These are phyloP conservation scores for Claviceps capensis DNA, from an alignment of 2,329 filamentous ascomycete genomes.

Conservation along the genomic window DNA sequence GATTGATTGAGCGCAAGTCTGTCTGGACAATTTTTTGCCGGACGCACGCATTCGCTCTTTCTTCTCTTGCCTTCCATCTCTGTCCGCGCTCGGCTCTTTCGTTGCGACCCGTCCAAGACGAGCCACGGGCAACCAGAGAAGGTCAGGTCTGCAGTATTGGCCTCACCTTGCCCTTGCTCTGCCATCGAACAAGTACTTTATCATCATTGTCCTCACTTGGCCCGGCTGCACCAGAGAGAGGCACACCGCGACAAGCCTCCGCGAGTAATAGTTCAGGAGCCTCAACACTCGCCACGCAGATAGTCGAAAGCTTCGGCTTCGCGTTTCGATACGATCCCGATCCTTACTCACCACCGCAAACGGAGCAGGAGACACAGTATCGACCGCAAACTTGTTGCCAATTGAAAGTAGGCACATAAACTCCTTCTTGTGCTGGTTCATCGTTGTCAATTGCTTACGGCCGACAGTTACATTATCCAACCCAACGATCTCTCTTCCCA, in stretches of 20 bases:
- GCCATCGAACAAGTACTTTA: not conserved
- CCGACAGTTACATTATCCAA: not conserved
- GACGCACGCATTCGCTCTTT: constrained; percentile 36
- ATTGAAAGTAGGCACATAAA: not conserved
- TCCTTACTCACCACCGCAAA: constrained; percentile 8
- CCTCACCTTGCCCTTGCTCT: not conserved
- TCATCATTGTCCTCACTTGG: not conserved
- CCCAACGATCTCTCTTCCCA: constrained; percentile 6
- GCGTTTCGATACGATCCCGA: constrained; percentile 15
- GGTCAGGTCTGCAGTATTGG: not conserved
- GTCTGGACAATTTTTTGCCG: constrained; percentile 25
- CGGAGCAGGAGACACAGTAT: constrained; percentile 1
- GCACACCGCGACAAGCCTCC: not conserved
- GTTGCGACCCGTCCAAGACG: constrained; percentile 33
- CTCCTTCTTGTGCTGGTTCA: constrained; percentile 7
- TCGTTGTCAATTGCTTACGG: not conserved
- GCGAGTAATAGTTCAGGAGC: not conserved
- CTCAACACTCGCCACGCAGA: not conserved
- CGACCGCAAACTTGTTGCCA: not conserved
- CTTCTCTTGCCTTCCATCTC: constrained; percentile 30
- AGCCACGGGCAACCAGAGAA: constrained; percentile 2
- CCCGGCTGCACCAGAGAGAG: not conserved
- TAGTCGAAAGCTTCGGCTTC: constrained; percentile 6
- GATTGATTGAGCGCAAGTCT: constrained; percentile 11
- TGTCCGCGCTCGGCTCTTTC: constrained; percentile 35